Evolutionary conservation across 306 rosid genomes (phyloP), one percentile per base, ranked within the genome.

Genomic region (Vigna trinervia): DNA sequence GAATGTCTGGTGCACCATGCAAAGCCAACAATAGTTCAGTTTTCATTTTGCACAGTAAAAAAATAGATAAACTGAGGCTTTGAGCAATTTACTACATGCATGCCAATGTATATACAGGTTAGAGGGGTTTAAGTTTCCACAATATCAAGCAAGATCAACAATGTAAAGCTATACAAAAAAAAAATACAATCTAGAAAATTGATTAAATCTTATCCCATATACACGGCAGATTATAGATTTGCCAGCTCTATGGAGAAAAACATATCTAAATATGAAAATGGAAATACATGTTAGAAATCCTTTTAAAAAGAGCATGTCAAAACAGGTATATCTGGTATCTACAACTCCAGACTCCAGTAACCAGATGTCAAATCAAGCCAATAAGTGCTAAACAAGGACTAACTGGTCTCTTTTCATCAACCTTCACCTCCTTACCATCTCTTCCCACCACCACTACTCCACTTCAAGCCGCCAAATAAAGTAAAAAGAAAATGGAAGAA

Each of bases 1-100:
- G 94, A 95, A 92, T 71, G 99, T 95, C 99, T 95, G 89, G 80
- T 74, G 81, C 80, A 80, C 79, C 60, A 80, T 57, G 28, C 66
- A 71, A 51, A 71, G 63, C 56, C 32, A 75, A 58, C 41, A 75
- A 75, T 23, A 60, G 47, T 65, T 58, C 69, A 80, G 78, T 79
- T 68, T 12, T 47, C 63, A 73, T 20, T 52, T 83, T 62, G 53
- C 63, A 74, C 54, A 56, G 52, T 57, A n/a, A 13, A 23, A 38
- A 23, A 56, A 45, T 19, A 65, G 15, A 73, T 51, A 73, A 45
- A 60, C 7, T 67, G 36, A 1, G 23, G 28, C 39, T 66, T 39
- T 67, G 3, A 73, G 69, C 7, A 83, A 73, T 63, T 50, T 68
- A 38, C 53, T 1, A 12, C 28, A 14, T 26, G 34, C 6, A 56